Conservation (phyloP, 345 rosid genomes). For the Cardamine resedifolia region DNA sequence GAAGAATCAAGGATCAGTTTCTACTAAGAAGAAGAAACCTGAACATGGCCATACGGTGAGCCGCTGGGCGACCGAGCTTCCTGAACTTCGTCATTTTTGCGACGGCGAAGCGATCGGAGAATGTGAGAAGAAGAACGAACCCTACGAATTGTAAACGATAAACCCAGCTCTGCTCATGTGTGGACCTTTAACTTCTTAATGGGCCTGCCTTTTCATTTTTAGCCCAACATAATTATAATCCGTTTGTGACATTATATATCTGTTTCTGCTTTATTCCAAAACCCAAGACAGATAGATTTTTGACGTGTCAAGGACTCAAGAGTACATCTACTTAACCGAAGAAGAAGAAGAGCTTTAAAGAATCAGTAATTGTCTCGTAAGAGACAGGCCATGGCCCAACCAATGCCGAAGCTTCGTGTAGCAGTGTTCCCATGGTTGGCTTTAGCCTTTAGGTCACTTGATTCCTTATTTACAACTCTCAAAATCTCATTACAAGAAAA, state of each 20-base stretch:
- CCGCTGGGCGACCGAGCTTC: slow-evolving; percentile 73
- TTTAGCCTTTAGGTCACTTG: background rate
- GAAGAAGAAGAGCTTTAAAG: background rate
- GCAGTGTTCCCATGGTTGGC: background rate
- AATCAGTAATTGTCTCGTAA: background rate
- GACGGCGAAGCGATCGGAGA: slow-evolving; percentile 23
- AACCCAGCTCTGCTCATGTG: slow-evolving; percentile 18
- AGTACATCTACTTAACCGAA: background rate
- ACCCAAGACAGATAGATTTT: background rate
- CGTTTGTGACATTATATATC: background rate
- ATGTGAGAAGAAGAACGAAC: background rate
- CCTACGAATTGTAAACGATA: background rate
- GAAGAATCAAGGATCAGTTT: background rate
- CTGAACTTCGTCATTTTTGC: slow-evolving; percentile 70
- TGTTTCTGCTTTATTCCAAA: background rate
- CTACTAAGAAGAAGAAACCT: slow-evolving; percentile 45
- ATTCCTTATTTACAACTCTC: background rate
- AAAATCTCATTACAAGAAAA: background rate
- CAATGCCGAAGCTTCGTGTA: background rate
- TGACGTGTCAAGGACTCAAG: background rate
- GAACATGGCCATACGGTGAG: slow-evolving; percentile 90
- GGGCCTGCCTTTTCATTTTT: background rate
- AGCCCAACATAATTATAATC: background rate
- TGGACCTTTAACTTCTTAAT: background rate
- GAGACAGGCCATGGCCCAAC: background rate